Evolutionary conservation across 225 moss, liverwort and hornwort genomes (phyloP).

Genomic region (Physcomitrium patens): DNA sequence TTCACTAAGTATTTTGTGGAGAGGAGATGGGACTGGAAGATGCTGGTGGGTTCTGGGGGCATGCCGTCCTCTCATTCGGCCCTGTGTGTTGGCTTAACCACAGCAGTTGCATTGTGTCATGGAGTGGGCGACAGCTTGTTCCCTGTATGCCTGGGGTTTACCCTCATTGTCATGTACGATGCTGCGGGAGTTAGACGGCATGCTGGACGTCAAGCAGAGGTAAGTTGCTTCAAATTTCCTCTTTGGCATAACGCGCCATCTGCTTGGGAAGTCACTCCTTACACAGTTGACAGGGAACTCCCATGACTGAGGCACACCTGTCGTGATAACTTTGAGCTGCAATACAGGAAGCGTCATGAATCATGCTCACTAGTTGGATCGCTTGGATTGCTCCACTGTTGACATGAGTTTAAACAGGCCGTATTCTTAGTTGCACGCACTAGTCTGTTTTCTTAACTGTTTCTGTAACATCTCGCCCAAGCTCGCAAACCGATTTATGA

Average conservation of each 20-base stretch:
- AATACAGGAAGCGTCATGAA: background rate
- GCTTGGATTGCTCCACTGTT: background rate
- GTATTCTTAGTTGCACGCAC: conserved; percentile 3
- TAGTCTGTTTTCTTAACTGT: background rate
- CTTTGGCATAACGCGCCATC: background rate
- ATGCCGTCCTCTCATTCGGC: conserved; percentile 99
- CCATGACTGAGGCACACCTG: background rate
- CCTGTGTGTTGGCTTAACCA: conserved; percentile 89
- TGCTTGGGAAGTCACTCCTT: background rate
- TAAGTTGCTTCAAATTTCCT: conserved; percentile 21
- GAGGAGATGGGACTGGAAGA: conserved; percentile 87
- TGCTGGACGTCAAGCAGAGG: conserved; percentile 96
- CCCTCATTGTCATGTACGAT: conserved; percentile 97
- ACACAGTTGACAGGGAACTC: conserved; percentile 2
- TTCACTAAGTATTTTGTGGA: conserved; percentile 88
- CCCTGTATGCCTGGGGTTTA: conserved; percentile 97
- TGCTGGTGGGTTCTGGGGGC: conserved; percentile 93
- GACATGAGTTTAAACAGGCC: background rate
- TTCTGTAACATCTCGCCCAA: background rate
- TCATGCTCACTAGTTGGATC: background rate
- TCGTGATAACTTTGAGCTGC: background rate
- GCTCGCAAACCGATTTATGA: background rate
- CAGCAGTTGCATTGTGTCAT: conserved; percentile 87
- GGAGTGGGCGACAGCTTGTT: conserved; percentile 91
- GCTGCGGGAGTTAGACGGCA: conserved; percentile 96